Conservation (phyloP, 2,329 filamentous ascomycete species). For the Sphaceloma murrayae region DNA sequence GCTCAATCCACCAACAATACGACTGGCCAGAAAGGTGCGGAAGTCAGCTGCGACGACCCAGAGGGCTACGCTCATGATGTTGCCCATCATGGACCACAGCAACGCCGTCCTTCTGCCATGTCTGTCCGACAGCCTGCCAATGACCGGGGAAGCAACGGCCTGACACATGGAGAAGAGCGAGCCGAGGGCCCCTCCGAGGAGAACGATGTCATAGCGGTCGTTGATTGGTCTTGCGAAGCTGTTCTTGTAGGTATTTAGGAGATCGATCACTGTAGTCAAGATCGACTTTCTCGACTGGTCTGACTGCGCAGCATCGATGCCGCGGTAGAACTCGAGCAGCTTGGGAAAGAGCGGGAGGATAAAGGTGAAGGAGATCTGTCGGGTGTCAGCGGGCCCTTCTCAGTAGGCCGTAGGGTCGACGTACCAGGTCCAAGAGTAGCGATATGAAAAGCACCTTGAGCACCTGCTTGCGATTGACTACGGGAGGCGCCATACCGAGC, state of each 20-base stretch:
- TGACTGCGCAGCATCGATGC: conserved; percentile 55
- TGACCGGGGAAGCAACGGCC: conserved; percentile 82
- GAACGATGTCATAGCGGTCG: conserved; percentile 90
- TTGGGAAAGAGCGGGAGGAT: conserved; percentile 94
- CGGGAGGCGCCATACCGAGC: conserved; percentile 18
- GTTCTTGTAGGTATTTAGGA: conserved; percentile 89
- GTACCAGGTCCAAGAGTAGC: conserved; percentile 70
- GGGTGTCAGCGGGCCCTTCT: neutral
- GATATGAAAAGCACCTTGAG: conserved; percentile 82
- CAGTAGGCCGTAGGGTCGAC: neutral
- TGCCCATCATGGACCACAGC: conserved; percentile 83
- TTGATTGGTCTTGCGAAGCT: conserved; percentile 88
- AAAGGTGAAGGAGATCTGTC: conserved; percentile 92
- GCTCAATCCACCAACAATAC: conserved; percentile 82
- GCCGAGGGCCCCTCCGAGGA: conserved; percentile 85
- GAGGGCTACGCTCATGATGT: conserved; percentile 83
- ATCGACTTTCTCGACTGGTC: conserved; percentile 44
- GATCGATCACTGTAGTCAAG: conserved; percentile 67
- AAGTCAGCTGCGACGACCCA: conserved; percentile 95
- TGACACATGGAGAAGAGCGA: conserved; percentile 91
- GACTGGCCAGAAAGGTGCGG: conserved; percentile 86
- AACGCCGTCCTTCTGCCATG: conserved; percentile 81
- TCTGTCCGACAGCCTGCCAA: conserved; percentile 77
- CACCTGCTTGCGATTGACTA: conserved; percentile 60
- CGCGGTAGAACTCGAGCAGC: conserved; percentile 91